phyloP scores from a whole-genome alignment of 441 rosid species.

The Arabidopsis hybrid region DNA sequence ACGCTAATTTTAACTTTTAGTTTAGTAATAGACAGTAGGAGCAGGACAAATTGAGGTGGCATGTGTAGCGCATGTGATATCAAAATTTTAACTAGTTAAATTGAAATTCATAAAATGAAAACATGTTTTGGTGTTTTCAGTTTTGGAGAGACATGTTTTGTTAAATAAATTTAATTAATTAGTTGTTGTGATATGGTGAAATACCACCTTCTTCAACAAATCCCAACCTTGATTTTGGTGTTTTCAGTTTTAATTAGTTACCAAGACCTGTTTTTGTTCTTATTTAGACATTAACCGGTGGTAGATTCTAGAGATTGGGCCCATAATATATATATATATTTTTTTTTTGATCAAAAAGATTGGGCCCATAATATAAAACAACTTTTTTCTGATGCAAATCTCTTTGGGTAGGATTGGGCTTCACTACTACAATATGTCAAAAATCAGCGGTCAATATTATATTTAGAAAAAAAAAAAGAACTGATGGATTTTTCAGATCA shows the following conservation, averaged over 20 bases:
- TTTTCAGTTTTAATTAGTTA: not conserved
- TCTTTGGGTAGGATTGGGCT: not conserved
- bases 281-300: not conserved
- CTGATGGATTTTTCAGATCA: not conserved
- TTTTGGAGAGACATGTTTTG: too few species aligned
- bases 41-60: not conserved
- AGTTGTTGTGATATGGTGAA: too few species aligned
- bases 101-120: not conserved
- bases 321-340: not conserved
- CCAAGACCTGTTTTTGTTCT: not conserved
- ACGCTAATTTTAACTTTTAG: not conserved
- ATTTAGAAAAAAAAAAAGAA: not conserved
- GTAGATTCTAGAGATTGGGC: not conserved
- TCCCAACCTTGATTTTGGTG: not conserved
- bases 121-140: too few species aligned
- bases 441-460: not conserved
- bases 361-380: too few species aligned
- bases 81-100: conserved; percentile 5
- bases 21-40: not conserved
- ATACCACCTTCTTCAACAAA: too few species aligned
- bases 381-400: not conserved
- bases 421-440: not conserved
- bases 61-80: conserved; percentile 16
- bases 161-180: too few species aligned
- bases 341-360: too few species aligned